Evolutionary conservation across 805 yeast genomes (phyloP).

Genomic region (Starmerella khaoyaiensis): DNA sequence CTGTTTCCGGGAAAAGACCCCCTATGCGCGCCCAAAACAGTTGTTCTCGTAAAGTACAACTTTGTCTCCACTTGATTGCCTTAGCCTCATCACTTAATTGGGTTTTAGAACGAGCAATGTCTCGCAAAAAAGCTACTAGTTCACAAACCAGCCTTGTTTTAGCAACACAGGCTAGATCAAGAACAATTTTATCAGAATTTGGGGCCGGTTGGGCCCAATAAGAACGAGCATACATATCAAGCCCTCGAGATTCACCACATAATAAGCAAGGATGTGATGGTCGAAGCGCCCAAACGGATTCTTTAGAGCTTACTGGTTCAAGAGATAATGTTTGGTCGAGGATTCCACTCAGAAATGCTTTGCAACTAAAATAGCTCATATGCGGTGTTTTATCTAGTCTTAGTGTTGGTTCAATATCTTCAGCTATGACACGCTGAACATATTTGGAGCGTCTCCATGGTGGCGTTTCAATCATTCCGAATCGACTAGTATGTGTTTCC

Average conservation of each 20-base stretch:
- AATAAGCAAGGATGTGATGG: conserved; percentile 62
- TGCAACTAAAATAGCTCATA: conserved; percentile 46
- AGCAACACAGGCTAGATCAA: conserved; percentile 71
- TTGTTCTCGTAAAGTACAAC: conserved; percentile 51
- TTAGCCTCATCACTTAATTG: conserved; percentile 35
- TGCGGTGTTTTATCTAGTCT: conserved; percentile 53
- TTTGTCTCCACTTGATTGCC: conserved; percentile 50
- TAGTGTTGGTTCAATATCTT: conserved; percentile 68
- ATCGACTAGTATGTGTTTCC: conserved; percentile 2
- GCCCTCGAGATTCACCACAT: conserved; percentile 69
- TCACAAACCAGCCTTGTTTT: conserved; percentile 76
- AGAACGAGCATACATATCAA: conserved; percentile 60
- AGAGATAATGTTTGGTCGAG: conserved; percentile 70
- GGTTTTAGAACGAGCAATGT: conserved; percentile 48
- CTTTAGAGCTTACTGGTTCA: conserved; percentile 76
- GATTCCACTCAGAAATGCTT: conserved; percentile 50
- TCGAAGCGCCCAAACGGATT: conserved; percentile 44
- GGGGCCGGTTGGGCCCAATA: conserved; percentile 42
- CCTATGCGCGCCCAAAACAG: conserved; percentile 80
- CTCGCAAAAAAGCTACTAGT: conserved; percentile 60
- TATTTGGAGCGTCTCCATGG: conserved; percentile 41
- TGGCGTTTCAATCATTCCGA: conserved; percentile 13
- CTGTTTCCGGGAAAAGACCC: conserved; percentile 22
- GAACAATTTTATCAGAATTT: conserved; percentile 29
- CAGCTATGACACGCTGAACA: conserved; percentile 50